Conservation (phyloP, 768 basidiomycete species). For the Amanita subjunquillea region DNA sequence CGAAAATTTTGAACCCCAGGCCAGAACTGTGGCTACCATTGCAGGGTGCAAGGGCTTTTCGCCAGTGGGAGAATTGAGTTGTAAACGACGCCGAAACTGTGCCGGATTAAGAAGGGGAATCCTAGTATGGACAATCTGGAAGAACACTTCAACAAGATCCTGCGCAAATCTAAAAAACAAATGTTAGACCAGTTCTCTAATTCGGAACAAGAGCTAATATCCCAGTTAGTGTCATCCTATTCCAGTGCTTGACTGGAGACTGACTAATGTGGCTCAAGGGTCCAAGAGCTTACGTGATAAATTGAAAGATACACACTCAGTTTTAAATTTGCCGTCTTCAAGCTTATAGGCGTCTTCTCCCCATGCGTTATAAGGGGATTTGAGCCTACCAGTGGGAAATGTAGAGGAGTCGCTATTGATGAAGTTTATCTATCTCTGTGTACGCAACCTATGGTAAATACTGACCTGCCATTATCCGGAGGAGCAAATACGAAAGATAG, state of each 20-base stretch:
- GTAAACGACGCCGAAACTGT: constrained; percentile 67
- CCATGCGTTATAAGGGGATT: constrained; percentile 58
- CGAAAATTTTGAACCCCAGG: constrained; percentile 91
- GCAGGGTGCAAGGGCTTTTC: constrained; percentile 54
- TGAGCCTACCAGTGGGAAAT: constrained; percentile 22
- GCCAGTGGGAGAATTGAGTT: constrained; percentile 25
- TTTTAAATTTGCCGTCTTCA: constrained; percentile 62
- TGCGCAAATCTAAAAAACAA: constrained; percentile 61
- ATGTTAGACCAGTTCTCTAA: constrained; percentile 9
- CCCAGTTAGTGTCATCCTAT: constrained; percentile 5
- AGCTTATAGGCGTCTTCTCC: constrained; percentile 66
- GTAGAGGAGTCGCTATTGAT: constrained; percentile 27
- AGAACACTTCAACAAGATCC: constrained; percentile 91
- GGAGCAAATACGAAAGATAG: constrained; percentile 69
- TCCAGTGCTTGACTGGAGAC: not conserved
- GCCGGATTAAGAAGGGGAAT: constrained; percentile 79
- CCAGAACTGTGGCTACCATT: constrained; percentile 77
- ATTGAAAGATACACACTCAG: constrained; percentile 60
- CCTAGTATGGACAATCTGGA: constrained; percentile 85
- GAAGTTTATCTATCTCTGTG: constrained; percentile 50
- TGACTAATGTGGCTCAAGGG: constrained; percentile 4
- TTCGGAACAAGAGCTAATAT: constrained; percentile 7
- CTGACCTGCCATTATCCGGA: constrained; percentile 43
- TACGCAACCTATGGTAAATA: constrained; percentile 52
- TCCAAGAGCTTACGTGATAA: constrained; percentile 22